Conservation (phyloP, 345 rosid species). For the Salix viminalis region DNA sequence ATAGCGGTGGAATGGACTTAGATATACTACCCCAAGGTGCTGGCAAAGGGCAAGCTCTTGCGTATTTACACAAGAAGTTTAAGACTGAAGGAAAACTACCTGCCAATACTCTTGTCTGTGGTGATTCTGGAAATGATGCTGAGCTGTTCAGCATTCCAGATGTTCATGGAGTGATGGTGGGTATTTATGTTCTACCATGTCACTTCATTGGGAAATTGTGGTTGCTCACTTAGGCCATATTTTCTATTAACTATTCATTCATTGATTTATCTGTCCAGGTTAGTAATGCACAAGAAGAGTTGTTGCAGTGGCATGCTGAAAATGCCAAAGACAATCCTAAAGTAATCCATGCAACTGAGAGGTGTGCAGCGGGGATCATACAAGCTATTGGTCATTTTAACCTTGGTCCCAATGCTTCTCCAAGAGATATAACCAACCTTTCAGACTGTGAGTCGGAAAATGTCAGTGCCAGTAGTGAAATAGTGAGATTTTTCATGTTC, state of each 20-base stretch:
- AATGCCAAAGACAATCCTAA: constrained; percentile 80
- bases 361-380: constrained; percentile 90
- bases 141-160: constrained; percentile 89
- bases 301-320: constrained; percentile 83
- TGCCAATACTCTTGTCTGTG: constrained; percentile 82
- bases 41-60: constrained; percentile 98
- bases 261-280: constrained; percentile 37
- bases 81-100: constrained; percentile 69
- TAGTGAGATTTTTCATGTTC: constrained; percentile 68
- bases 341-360: constrained; percentile 74
- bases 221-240: not conserved
- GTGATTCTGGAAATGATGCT: constrained; percentile 99
- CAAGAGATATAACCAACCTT: constrained; percentile 69
- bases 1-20: constrained; percentile 93
- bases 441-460: constrained; percentile 27
- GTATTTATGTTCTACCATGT: constrained; percentile 6
- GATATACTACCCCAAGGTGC: constrained; percentile 95
- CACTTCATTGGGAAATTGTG: not conserved
- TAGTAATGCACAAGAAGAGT: constrained; percentile 96
- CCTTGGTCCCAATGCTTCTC: constrained; percentile 81
- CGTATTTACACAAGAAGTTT: constrained; percentile 72
- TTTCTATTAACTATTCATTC: not conserved
- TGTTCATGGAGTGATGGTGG: constrained; percentile 89
- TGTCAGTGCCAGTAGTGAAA: constrained; percentile 48
- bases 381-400: constrained; percentile 87